Evolutionary conservation across 1,139 yeast species (phyloP).

Genomic region (Spathaspora sp.): DNA sequence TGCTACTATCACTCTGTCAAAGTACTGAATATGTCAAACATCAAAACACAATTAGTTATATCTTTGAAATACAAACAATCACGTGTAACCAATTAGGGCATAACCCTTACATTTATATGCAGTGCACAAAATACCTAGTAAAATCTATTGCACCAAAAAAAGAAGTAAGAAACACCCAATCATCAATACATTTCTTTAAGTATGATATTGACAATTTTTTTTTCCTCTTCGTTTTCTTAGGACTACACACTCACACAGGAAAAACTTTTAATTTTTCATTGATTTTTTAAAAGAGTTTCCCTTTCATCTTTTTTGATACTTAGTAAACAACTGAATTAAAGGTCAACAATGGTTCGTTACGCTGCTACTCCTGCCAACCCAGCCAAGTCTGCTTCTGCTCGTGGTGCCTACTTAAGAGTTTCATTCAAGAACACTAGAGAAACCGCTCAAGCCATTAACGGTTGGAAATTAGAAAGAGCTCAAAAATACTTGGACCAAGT

Average conservation of each 20-base stretch:
- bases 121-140: neutral
- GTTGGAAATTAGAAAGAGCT: conserved; percentile 97
- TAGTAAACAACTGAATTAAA: conserved; percentile 5
- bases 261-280: conserved; percentile 6
- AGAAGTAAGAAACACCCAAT: conserved; percentile 4
- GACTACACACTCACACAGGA: conserved; percentile 2
- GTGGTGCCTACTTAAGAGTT: conserved; percentile 99
- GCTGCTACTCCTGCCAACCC: conserved; percentile 99
- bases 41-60: neutral
- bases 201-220: conserved; percentile 2
- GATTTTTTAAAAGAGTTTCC: conserved; percentile 2
- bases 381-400: conserved; percentile 98
- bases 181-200: conserved; percentile 3
- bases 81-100: conserved; percentile 1
- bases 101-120: neutral
- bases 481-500: conserved; percentile 96
- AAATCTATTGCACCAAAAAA: neutral
- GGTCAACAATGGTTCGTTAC: conserved; percentile 66
- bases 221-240: neutral
- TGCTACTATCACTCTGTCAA: too few relatives aligned
- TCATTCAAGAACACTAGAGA: conserved; percentile 99
- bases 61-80: neutral
- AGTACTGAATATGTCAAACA: too few relatives aligned
- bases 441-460: conserved; percentile 97
- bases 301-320: conserved; percentile 2